These are phyloP conservation scores for Didymella pinodella DNA, from an alignment of 2,329 filamentous ascomycete genomes.

Conservation along the genomic window DNA sequence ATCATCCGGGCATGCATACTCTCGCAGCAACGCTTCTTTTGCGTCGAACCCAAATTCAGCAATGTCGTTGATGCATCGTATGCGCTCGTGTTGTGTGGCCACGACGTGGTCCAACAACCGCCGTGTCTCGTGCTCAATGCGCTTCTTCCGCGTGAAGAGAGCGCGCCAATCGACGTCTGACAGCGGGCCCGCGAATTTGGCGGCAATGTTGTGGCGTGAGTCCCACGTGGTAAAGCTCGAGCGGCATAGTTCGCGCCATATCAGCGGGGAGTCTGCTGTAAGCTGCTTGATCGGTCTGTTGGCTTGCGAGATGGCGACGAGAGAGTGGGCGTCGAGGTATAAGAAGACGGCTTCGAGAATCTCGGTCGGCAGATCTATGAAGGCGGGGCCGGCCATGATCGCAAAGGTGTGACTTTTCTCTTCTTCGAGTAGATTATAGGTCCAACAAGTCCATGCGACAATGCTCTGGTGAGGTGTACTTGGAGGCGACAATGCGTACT, in stretches of 20 bases:
- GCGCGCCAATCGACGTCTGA: slow-evolving; percentile 76
- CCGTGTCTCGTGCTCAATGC: slow-evolving; percentile 45
- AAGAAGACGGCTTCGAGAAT: slow-evolving; percentile 80
- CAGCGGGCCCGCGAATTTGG: slow-evolving; percentile 54
- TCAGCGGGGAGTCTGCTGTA: slow-evolving; percentile 72
- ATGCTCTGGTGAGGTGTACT: neutral
- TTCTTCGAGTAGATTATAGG: neutral
- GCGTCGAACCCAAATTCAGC: slow-evolving; percentile 81
- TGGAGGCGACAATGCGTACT: slow-evolving; percentile 3
- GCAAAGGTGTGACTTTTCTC: neutral
- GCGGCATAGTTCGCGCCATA: slow-evolving; percentile 82
- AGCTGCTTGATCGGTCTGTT: slow-evolving; percentile 71
- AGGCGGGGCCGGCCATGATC: slow-evolving; percentile 31
- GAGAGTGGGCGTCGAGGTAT: slow-evolving; percentile 62
- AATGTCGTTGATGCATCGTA: slow-evolving; percentile 74
- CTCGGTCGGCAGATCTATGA: slow-evolving; percentile 74
- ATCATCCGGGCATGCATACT: slow-evolving; percentile 67
- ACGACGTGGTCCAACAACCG: slow-evolving; percentile 71
- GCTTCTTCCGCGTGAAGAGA: slow-evolving; percentile 49
- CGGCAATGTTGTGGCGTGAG: slow-evolving; percentile 47
- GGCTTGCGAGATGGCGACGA: slow-evolving; percentile 64
- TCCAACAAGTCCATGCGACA: neutral
- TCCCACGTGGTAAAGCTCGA: slow-evolving; percentile 79
- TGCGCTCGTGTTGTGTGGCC: slow-evolving; percentile 71
- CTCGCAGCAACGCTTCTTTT: slow-evolving; percentile 80